Conservation (phyloP, 352 stramenopile genomes). For the Phytopythium delawarense region DNA sequence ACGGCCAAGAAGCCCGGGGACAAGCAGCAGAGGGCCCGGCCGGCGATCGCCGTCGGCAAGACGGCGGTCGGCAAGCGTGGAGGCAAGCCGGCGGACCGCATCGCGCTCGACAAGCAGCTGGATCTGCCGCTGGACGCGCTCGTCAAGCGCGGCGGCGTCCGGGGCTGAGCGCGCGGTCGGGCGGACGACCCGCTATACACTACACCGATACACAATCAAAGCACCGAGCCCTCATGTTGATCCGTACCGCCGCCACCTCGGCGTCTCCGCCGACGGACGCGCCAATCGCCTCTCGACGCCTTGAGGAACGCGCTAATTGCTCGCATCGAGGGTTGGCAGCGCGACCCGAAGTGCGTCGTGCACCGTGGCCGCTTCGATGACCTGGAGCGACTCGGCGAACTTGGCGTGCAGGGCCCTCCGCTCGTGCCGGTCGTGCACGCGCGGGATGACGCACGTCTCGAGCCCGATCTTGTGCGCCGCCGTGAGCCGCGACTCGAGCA, state of each 20-base stretch:
- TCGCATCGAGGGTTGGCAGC: slow-evolving; percentile 17
- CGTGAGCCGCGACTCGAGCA: slow-evolving; percentile 74
- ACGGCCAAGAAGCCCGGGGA: slow-evolving; percentile 10
- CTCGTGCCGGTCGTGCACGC: slow-evolving; percentile 39
- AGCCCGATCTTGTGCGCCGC: slow-evolving; percentile 82
- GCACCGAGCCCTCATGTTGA: not conserved
- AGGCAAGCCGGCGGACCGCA: slow-evolving; percentile 15
- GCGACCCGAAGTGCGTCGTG: slow-evolving; percentile 62
- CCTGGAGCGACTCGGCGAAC: slow-evolving; percentile 42
- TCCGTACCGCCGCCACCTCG: not conserved
- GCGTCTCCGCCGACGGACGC: not conserved
- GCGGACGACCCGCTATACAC: not conserved
- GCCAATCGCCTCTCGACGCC: no score
- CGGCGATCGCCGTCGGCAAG: slow-evolving; percentile 21
- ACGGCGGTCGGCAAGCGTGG: slow-evolving; percentile 14
- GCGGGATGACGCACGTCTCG: slow-evolving; percentile 67
- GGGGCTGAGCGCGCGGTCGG: not conserved
- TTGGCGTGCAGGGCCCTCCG: slow-evolving; percentile 41
- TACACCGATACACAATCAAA: not conserved
- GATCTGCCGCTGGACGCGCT: slow-evolving; percentile 63
- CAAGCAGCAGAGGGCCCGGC: slow-evolving; percentile 24
- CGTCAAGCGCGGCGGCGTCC: slow-evolving; percentile 30
- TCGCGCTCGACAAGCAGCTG: slow-evolving; percentile 64
- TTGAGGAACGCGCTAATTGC: not conserved
- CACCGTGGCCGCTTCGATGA: slow-evolving; percentile 66